These are phyloP conservation scores for Skeletonema tropicum DNA, from an alignment of 108 stramenopile species.

Conservation along the genomic window DNA sequence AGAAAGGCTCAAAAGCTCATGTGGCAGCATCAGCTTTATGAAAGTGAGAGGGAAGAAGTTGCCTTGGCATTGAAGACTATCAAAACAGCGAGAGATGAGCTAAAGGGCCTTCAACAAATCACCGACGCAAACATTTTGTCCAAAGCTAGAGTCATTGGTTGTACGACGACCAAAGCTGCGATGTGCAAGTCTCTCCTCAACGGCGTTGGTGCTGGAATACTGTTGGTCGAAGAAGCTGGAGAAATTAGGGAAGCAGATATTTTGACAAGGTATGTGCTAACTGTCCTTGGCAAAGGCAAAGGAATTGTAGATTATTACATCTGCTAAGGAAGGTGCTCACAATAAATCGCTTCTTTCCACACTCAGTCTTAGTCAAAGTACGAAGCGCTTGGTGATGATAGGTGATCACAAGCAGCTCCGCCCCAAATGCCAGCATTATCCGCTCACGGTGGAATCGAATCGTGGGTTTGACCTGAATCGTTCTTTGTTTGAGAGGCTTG, in stretches of 20 bases:
- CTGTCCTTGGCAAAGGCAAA: too few species aligned
- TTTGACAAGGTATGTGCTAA: constrained; percentile 22
- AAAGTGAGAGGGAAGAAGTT: constrained; percentile 2
- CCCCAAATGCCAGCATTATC: constrained; percentile 66
- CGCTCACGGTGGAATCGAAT: constrained; percentile 48
- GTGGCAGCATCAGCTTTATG: background rate
- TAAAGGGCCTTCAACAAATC: background rate
- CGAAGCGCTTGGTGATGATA: constrained; percentile 75
- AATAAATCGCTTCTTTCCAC: background rate
- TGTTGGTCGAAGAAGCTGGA: constrained; percentile 70
- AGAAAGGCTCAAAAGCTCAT: background rate
- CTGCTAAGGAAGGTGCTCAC: background rate
- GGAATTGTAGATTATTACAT: too few species aligned
- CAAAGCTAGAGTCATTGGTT: constrained; percentile 45
- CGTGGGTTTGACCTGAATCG: constrained; percentile 49
- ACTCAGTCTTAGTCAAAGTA: constrained; percentile 24
- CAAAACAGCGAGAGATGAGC: background rate
- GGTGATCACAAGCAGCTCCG: constrained; percentile 85
- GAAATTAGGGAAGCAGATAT: constrained; percentile 75
- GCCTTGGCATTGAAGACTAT: background rate
- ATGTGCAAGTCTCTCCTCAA: constrained; percentile 35
- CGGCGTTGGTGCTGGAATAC: constrained; percentile 29
- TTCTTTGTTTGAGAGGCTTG: constrained; percentile 61
- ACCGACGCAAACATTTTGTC: constrained; percentile 36
- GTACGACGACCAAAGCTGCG: constrained; percentile 50